Conservation (phyloP, 2,329 filamentous ascomycete genomes). For the Emmonsia crescens region DNA sequence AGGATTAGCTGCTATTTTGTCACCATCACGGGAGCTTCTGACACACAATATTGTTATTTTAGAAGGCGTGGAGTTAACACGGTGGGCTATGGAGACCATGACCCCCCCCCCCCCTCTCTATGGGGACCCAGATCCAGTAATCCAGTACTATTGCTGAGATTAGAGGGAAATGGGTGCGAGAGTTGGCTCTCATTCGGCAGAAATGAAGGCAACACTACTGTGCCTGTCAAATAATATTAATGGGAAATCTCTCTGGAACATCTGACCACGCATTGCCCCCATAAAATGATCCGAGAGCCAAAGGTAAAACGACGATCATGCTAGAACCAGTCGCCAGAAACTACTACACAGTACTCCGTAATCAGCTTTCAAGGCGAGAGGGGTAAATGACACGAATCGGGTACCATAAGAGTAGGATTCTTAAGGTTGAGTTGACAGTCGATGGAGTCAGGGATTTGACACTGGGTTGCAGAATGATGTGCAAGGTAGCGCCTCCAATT, state of each 20-base stretch:
- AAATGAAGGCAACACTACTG: constrained; percentile 4
- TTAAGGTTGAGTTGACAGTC: constrained; percentile 21
- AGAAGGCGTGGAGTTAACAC: not conserved
- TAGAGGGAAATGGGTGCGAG: not conserved
- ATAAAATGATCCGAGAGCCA: constrained; percentile 3
- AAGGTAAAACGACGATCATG: constrained; percentile 6
- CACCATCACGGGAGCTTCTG: constrained; percentile 1
- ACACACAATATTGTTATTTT: constrained; percentile 1
- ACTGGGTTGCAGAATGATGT: constrained; percentile 12
- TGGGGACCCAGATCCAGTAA: not conserved
- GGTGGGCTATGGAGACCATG: constrained; percentile 1
- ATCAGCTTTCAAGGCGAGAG: constrained; percentile 11
- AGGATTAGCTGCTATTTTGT: constrained; percentile 1
- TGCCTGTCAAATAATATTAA: constrained; percentile 5
- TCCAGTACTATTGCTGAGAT: constrained; percentile 1
- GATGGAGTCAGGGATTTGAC: constrained; percentile 18
- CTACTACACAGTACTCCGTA: too few species aligned
- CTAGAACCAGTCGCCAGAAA: constrained; percentile 5
- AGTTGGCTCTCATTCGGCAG: constrained; percentile 3
- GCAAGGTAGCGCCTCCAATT: constrained; percentile 7
- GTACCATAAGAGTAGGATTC: constrained; percentile 8
- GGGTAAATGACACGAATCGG: constrained; percentile 9
- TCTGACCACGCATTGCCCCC: constrained; percentile 1
- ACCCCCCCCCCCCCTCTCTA: not conserved
- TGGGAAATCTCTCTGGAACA: constrained; percentile 4